Percentiles rank a stretch among this genome's conserved stretches.
Evolutionary conservation across 2,329 filamentous ascomycete species (phyloP).

Genomic region (Cercospora sp.): DNA sequence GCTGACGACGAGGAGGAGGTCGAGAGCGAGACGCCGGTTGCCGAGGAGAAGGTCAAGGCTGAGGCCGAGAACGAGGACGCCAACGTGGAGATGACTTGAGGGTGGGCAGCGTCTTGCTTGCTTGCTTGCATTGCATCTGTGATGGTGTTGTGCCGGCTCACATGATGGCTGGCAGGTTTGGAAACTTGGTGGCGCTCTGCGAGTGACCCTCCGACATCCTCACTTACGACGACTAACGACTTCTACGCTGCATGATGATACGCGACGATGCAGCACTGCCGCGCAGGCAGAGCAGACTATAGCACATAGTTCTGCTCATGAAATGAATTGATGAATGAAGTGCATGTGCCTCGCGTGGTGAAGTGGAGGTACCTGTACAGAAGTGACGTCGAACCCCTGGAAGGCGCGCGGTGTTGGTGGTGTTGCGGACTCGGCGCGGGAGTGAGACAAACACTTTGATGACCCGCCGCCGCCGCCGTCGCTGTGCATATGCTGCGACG

Average conservation of each 20-base stretch:
- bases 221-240: slow-evolving; percentile 1
- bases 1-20: slow-evolving; percentile 11
- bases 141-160: not conserved
- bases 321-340: not conserved
- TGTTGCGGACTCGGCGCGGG: not conserved
- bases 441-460: slow-evolving; percentile 10
- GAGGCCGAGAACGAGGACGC: not conserved
- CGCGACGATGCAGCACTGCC: not conserved
- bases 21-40: slow-evolving; percentile 2
- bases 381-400: slow-evolving; percentile 4
- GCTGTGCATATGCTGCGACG: not conserved
- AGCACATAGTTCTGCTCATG: not conserved
- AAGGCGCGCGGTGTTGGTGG: not conserved
- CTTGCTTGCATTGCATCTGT: not conserved
- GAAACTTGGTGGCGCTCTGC: not conserved
- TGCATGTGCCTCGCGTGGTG: not conserved
- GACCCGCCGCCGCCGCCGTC: not conserved
- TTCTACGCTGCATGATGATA: not conserved
- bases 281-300: not conserved
- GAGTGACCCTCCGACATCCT: not conserved
- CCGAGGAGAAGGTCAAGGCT: slow-evolving; percentile 6
- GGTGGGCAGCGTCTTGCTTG: not conserved
- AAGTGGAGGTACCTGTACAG: not conserved
- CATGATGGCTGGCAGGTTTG: not conserved
- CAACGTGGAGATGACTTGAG: slow-evolving; percentile 1